Evolutionary conservation across 345 rosid species (phyloP), one percentile per base, ranked within the genome.

Genomic region (Eucalyptus virginea): DNA sequence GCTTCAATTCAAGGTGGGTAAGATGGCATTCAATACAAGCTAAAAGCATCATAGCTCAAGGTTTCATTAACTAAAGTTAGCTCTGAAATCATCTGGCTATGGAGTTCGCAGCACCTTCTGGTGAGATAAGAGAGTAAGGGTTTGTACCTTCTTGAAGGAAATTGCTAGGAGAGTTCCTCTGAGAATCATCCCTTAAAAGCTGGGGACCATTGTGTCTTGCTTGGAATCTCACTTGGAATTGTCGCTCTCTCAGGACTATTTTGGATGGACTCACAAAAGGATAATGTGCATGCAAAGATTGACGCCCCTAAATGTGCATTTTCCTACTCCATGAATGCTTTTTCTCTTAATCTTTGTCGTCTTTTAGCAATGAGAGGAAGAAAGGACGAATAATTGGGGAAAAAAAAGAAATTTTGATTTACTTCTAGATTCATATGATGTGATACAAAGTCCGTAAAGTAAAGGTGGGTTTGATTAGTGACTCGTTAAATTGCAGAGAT

Each of bases 401-500:
- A 19, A 7, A 34, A 69, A 2, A 37, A 72, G 40, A 21, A 72
- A 37, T 34, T 19, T 19, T n/a, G 37, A 72, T 72, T 40, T 34
- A 37, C 24, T 72, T 69, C 13, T 34, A 9, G 24, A 34, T 69
- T 69, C 45, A 37, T 37, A 72, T 72, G 45, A 72, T 37, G 12
- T 72, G 83, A 72, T 72, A 3, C 9, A 11, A 2, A 72, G 45
- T 37, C 81, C 81, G 0, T 3, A 37, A 37, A 19, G 23, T 19
- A 77, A 37, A 77, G 85, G 30, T 77, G 85, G 47, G 44, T 77
- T 37, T 77, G 16, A 40, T 54, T n/a, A 7, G 26, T 37, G 30
- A 23, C 6, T 28, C 52, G 24, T 86, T 87, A 47, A 44, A 49
- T 47, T 88, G 93, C 95, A 97, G 98, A 93, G 92, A 91, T 83